Conservation (phyloP, 2,329 filamentous ascomycete species). For the Penicillium sumatraense region DNA sequence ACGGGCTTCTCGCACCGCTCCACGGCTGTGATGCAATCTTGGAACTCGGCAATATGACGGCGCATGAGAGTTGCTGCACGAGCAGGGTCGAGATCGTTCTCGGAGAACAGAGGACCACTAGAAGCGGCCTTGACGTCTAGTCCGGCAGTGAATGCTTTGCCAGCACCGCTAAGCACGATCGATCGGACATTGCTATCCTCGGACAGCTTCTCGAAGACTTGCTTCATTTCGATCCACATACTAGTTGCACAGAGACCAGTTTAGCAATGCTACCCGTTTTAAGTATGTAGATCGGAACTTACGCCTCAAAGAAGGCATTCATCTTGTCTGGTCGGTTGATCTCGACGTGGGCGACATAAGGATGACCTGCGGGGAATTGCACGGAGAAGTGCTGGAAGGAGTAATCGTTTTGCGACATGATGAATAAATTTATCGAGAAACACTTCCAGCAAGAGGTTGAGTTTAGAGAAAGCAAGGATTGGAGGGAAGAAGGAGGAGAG, state of each 20-base stretch:
- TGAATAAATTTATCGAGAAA: background rate
- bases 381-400: slow-evolving; percentile 68
- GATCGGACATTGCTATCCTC: slow-evolving; percentile 72
- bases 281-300: slow-evolving; percentile 28
- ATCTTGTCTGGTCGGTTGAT: slow-evolving; percentile 86
- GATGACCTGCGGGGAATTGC: slow-evolving; percentile 62
- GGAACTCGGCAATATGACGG: slow-evolving; percentile 76
- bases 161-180: slow-evolving; percentile 79
- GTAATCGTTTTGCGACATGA: slow-evolving; percentile 32
- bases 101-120: slow-evolving; percentile 52
- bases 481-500: background rate
- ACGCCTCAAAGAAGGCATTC: slow-evolving; percentile 80
- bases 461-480: background rate
- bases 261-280: slow-evolving; percentile 1
- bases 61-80: slow-evolving; percentile 67
- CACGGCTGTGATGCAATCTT: slow-evolving; percentile 73
- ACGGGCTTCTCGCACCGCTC: slow-evolving; percentile 93
- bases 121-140: slow-evolving; percentile 78
- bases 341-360: slow-evolving; percentile 85
- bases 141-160: slow-evolving; percentile 83
- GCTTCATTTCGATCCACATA: slow-evolving; percentile 83
- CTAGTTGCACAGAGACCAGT: slow-evolving; percentile 35
- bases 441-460: no score
- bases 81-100: slow-evolving; percentile 60
- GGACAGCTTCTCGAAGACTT: slow-evolving; percentile 74